Evolutionary conservation across 2,329 filamentous ascomycete genomes (phyloP), one percentile per base, ranked within the genome.

Genomic region (Hypoxylon sp.): DNA sequence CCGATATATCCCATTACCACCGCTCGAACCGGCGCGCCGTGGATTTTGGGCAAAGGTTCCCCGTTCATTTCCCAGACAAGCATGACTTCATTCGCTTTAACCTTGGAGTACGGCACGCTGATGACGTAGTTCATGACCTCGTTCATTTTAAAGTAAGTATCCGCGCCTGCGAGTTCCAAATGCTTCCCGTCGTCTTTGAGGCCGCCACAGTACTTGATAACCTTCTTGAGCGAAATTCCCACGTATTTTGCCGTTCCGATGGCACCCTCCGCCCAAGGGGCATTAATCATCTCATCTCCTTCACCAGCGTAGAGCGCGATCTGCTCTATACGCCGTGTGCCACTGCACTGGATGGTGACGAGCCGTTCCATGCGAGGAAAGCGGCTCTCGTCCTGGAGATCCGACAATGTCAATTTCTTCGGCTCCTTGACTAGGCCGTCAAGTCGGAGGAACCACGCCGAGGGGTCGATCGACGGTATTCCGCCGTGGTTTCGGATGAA

Each of bases 401-500:
- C 88, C 0, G 82, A 81, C 0, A 92, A 72, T 0, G 86, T 89
- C 59, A 91, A 82, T 1, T 76, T 81, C 58, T 84, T 83, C 0
- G 89, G 88, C 2, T 85, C 80, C 5, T 85, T 85, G 2, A 92
- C 90, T 0, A 91, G 80, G 0, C 90, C 89, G 62, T 88, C 87
- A 4, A 92, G 76, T 1, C 81, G 78, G 14, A 91, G 80, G 23
- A 79, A 83, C 73, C 80, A 90, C 2, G 84, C 80, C 0, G 86
- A 82, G 1, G 83, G 79, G 7, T 91, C 84, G 59, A 93, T 91
- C 6, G 86, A 80, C 0, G 91, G 91, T 17, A 93, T 88, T 0
- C 90, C 90, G 9, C 91, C 90, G 67, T 93, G 91, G 65, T 93
- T 93, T 6, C 91, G 83, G 0, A 93, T 87, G 69, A 91, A 93